A percentile compares a stretch with the other conserved stretches of the same genome.
Evolutionary conservation across 2,329 filamentous ascomycete species (phyloP).

Genomic region (Hyphodiscus sp.): DNA sequence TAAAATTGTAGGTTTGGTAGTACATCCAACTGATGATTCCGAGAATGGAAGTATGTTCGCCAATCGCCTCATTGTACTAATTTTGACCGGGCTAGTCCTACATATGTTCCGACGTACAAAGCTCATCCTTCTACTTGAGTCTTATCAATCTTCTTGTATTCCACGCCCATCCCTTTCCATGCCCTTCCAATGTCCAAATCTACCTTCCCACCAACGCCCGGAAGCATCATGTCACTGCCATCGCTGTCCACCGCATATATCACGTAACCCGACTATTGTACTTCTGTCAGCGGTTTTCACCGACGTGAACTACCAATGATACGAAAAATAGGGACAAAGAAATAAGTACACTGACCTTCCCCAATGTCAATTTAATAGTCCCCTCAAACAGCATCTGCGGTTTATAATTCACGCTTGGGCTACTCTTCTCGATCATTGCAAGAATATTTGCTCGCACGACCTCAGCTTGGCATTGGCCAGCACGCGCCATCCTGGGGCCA

Average conservation of each 20-base stretch:
- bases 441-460: conserved; percentile 41
- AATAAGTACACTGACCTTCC: conserved; percentile 17
- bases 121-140: too few species aligned
- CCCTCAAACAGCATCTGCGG: conserved; percentile 30
- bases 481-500: conserved; percentile 36
- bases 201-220: conserved; percentile 6
- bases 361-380: conserved; percentile 35
- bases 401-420: conserved; percentile 24
- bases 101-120: too few species aligned
- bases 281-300: too few species aligned
- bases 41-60: too few species aligned
- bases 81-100: too few species aligned
- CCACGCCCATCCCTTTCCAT: too few species aligned
- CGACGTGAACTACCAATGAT: too few species aligned
- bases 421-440: conserved; percentile 32
- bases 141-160: too few species aligned
- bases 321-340: background rate
- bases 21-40: too few species aligned
- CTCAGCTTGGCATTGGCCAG: conserved; percentile 38
- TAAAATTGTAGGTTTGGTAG: too few species aligned
- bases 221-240: conserved; percentile 11
- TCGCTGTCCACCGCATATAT: conserved; percentile 10
- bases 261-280: conserved; percentile 10
- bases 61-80: too few species aligned
- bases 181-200: conserved; percentile 10